phyloP scores from a whole-genome alignment of 2,329 filamentous ascomycete species.

The Ascochyta pisi region DNA sequence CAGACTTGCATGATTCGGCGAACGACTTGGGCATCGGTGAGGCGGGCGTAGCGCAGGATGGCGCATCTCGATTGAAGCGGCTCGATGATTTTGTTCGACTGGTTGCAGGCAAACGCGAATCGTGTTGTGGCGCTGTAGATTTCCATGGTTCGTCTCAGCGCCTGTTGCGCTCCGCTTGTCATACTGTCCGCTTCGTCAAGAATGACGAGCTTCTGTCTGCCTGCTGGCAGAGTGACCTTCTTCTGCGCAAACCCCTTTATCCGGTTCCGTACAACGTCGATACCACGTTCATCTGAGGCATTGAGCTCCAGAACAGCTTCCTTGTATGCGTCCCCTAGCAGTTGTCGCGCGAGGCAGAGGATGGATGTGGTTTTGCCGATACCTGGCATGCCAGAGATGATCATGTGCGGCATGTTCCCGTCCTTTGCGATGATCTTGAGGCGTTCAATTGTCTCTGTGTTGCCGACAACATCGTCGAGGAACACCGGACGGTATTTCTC shows the following conservation, averaged over 20 bases:
- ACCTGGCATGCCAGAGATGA: constrained; percentile 99
- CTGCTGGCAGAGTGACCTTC: constrained; percentile 91
- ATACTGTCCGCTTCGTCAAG: constrained; percentile 96
- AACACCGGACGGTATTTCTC: constrained; percentile 97
- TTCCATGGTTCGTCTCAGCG: constrained; percentile 94
- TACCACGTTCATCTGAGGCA: constrained; percentile 94
- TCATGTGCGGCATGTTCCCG: constrained; percentile 98
- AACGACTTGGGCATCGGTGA: constrained; percentile 92
- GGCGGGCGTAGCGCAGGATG: constrained; percentile 88
- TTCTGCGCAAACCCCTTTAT: constrained; percentile 99
- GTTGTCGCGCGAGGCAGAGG: constrained; percentile 86
- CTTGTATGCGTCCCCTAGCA: constrained; percentile 93
- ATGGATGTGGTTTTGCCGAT: constrained; percentile 99
- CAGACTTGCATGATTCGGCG: constrained; percentile 91
- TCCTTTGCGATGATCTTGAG: constrained; percentile 98
- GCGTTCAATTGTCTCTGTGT: constrained; percentile 95
- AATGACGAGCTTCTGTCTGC: constrained; percentile 94
- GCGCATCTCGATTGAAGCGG: constrained; percentile 97
- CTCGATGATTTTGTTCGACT: constrained; percentile 99
- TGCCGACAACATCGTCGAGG: constrained; percentile 95
- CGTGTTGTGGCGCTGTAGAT: constrained; percentile 96
- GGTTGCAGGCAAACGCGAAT: constrained; percentile 98
- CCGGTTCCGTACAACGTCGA: constrained; percentile 94
- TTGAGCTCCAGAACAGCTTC: constrained; percentile 97
- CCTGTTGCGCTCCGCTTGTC: constrained; percentile 96